Evolutionary conservation across 306 rosid species (phyloP), one percentile per base, ranked within the genome.

Genomic region (Pyrus communis): DNA sequence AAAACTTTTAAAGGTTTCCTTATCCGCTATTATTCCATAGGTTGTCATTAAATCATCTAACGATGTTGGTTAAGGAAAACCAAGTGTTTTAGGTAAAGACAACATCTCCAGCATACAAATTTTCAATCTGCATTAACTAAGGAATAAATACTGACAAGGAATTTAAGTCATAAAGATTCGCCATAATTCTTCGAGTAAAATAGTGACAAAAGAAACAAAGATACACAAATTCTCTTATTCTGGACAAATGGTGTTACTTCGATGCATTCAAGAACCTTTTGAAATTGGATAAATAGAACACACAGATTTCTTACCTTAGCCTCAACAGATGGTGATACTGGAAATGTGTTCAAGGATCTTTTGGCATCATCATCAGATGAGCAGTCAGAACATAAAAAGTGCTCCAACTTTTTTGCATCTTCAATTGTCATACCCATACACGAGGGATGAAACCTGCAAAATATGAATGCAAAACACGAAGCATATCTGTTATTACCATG

Each of bases 371-470:
- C 88, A 31, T 85, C 91, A 9, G 91, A 85, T 7, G 89, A 81
- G 76, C 91, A 88, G 40, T 85, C 89, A 12, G 91, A 83, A 71
- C 91, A 88, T 57, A 85, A 61, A 67, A 88, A 88, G 68, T 80
- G 86, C 22, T 88, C 91, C 89, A 85, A 83, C 78, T 88, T 84
- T 62, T 88, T 88, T 21, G 91, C 89, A 31, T 88, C 91, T 83
- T 88, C 91, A 77, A 88, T 88, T 78, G 88, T 73, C 91, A 88
- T 88, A 67, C 87, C 87, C 89, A 88, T 84, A 76, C 91, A 88
- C 64, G 91, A 88, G 35, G 91, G 91, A 88, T 85, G 91, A 77
- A 84, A 88, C 91, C 91, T 88, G 84, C 75, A 78, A 82, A 64
- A 79, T 3, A n/a, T 18, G 64, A 25, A 25, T 21, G 65, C 57